phyloP scores from a whole-genome alignment of 2,329 filamentous ascomycete genomes.

The Hymenoscyphus albidus region DNA sequence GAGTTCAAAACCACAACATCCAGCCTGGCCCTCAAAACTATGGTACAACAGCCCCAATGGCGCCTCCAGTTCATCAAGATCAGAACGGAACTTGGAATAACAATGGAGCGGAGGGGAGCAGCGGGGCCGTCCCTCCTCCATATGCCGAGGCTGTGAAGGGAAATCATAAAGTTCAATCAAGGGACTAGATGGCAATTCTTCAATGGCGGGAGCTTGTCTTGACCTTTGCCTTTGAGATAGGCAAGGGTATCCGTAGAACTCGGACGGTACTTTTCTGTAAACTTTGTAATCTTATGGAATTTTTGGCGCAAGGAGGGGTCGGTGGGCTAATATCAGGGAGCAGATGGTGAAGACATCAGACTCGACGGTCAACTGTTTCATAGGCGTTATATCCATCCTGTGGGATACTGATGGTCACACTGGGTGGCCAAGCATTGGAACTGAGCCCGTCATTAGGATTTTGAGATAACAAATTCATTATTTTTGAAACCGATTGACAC shows the following conservation, averaged over 20 bases:
- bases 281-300: not conserved
- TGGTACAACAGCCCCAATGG: constrained; percentile 35
- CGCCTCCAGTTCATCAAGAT: constrained; percentile 35
- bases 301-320: not conserved
- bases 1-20: constrained; percentile 16
- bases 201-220: not conserved
- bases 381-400: not conserved
- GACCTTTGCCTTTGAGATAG: not conserved
- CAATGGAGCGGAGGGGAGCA: constrained; percentile 34
- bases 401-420: not conserved
- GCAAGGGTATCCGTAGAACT: not conserved
- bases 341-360: not conserved
- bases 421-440: not conserved
- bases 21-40: constrained; percentile 19
- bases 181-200: constrained; percentile 22
- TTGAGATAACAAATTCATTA: not conserved
- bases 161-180: constrained; percentile 80
- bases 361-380: not conserved
- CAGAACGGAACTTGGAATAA: constrained; percentile 31
- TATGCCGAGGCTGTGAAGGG: constrained; percentile 88
- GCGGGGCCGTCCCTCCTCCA: constrained; percentile 64
- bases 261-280: not conserved
- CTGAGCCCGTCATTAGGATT: not conserved
- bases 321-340: not conserved
- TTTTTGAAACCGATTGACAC: not conserved